Evolutionary conservation across 352 stramenopile species (phyloP), one percentile per base, ranked within the genome.

Genomic region (Phytopythium boreale): DNA sequence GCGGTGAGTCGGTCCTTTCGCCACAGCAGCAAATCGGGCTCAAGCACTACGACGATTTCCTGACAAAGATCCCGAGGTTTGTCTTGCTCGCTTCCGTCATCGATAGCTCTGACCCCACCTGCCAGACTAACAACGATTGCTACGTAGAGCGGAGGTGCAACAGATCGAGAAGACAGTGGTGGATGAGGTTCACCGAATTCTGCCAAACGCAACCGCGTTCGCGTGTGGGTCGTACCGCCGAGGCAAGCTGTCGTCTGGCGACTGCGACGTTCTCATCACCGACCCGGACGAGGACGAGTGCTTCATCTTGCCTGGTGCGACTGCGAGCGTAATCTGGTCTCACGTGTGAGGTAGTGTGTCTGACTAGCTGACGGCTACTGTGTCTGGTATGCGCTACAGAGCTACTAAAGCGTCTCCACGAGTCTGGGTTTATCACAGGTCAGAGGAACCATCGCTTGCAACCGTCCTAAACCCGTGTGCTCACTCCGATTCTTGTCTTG

Each of bases 241-340:
- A 27, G 89, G 87, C 12, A 91, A 92, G 31, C 51, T 74, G 1
- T 68, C 75, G 0, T 95, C 79, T 9, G 86, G 86, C 14, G 84
- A 95, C 61, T 90, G 85, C 37, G 87, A 97, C 56, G 67, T 97
- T 7, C 73, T 96, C 29, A 76, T 96, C 37, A 95, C 86, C 4
- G 74, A 93, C 47, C 83, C 80, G 39, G 77, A 91, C 31, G 66
- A 74, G 19, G 82, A 93, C 56, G 69, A 80, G 20, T 95, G 84
- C 46, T 63, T 73, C 65, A 87, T 93, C 46, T 53, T 95, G 22
- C 83, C 84, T 20, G 68, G 74, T 80, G 52, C n/a, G 29, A 34
- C 14, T 19, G 10, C 6, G 22, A 19, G 15, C 1, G 7, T 10
- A 41, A 41, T 27, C 22, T 46, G 4, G n/a, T 47, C 20, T 41